phyloP scores from a whole-genome alignment of 2,329 filamentous ascomycete genomes.

The Pezicula carpinea region DNA sequence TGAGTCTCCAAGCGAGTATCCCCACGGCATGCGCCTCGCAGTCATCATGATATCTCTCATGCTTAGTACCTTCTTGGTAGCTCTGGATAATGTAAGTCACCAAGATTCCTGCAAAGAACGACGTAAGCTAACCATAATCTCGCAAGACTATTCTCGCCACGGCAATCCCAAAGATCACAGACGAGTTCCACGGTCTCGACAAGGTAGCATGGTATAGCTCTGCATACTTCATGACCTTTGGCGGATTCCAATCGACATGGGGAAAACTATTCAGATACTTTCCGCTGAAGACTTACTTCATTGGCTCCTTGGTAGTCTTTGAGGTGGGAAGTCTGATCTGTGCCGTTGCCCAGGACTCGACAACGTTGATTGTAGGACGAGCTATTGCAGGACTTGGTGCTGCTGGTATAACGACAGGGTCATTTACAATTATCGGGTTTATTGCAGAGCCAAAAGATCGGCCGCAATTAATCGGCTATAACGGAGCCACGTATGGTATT shows the following conservation, averaged over 20 bases:
- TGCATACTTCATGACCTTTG: slow-evolving; percentile 34
- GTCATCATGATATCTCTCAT: not conserved
- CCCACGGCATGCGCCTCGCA: not conserved
- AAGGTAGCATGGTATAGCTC: slow-evolving; percentile 29
- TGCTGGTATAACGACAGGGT: slow-evolving; percentile 29
- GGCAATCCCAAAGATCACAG: slow-evolving; percentile 36
- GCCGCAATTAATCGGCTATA: slow-evolving; percentile 13
- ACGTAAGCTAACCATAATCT: not conserved
- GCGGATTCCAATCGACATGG: slow-evolving; percentile 12
- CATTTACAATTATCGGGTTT: slow-evolving; percentile 36
- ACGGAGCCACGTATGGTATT: slow-evolving; percentile 20
- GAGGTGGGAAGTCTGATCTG: slow-evolving; percentile 26
- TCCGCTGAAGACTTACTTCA: slow-evolving; percentile 15
- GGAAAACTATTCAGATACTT: slow-evolving; percentile 20
- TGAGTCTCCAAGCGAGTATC: no score
- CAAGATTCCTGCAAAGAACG: not conserved
- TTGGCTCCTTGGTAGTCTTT: slow-evolving; percentile 21
- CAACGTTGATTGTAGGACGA: slow-evolving; percentile 23
- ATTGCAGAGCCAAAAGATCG: slow-evolving; percentile 17
- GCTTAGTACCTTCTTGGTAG: not conserved
- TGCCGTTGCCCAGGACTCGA: slow-evolving; percentile 19
- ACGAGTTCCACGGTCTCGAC: slow-evolving; percentile 1
- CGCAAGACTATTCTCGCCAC: slow-evolving; percentile 45
- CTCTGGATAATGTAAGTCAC: not conserved
- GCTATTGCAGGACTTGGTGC: slow-evolving; percentile 23